Evolutionary conservation across 805 yeast genomes (phyloP), one percentile per base, ranked within the genome.

Genomic region (Wickerhamomyces silvicola): DNA sequence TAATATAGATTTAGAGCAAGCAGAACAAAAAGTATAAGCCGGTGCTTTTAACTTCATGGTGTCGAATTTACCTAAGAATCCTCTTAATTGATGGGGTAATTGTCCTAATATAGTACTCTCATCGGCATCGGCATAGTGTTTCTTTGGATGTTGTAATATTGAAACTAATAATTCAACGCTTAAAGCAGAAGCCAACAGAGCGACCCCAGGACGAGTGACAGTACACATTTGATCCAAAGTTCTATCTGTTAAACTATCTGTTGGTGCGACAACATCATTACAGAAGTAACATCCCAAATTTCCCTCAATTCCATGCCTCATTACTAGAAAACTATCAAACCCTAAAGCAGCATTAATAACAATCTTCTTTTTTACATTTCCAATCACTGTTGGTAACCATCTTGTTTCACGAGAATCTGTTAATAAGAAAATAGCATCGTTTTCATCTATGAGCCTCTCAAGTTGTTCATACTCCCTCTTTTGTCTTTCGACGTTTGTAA

Each of bases 181-280:
- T 22, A 79, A 60, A 0, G 96, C 75, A 0, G 95, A 73, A 0
- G 97, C 97, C 58, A 86, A 61, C 46, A 82, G 61, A 0, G 99
- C 95, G 1, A 82, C 88, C 1, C 99, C 98, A 0, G 99, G 97
- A 24, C 98, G 66, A 0, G 98, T 92, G 1, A 92, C 98, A 0
- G 99, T 92, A 52, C 99, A 92, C 97, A 92, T 92, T 57, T 92
- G 97, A 58, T 92, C 99, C 35, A 92, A 62, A 0, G 97, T 83
- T 31, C 95, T 67, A 49, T 87, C 94, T 0, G 84, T 68, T n/a
- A 85, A 59, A 36, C 94, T 81, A 53, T 92, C 95, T 2, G 76
- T 65, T 1, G 99, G 98, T 0, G 97, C 97, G 32, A 86, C 86
- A 7, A 92, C 88, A 53, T 92, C 98, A 53, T 86, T 85, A 57